phyloP scores from a whole-genome alignment of 1,284 basidiomycete genomes.

The Stereum hirsutum region DNA sequence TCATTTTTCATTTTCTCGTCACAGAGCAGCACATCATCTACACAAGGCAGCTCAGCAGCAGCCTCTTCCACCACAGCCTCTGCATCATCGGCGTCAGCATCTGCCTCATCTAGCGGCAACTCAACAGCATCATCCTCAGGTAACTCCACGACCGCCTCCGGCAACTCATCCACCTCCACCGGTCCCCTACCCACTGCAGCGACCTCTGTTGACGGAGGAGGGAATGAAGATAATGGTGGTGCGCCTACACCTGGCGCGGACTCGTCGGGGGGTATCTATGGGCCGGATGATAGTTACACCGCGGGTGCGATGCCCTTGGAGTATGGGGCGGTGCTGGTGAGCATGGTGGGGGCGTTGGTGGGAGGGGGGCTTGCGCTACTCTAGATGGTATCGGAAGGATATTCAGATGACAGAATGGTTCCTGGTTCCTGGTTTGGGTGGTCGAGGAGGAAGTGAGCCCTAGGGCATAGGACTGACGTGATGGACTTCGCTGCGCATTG shows the following conservation, averaged over 20 bases:
- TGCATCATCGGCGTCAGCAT: conserved; percentile 10
- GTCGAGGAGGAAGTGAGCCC: too few relatives aligned
- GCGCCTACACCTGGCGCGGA: conserved; percentile 38
- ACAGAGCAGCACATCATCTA: too few relatives aligned
- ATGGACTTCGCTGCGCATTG: too few relatives aligned
- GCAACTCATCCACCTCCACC: conserved; percentile 19
- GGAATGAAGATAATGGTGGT: conserved; percentile 35
- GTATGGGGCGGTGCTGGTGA: conserved; percentile 28
- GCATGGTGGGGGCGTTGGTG: conserved; percentile 30
- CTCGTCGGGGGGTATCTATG: conserved; percentile 32
- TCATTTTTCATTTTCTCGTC: too few relatives aligned
- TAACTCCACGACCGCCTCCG: conserved; percentile 14
- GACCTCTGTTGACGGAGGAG: conserved; percentile 40
- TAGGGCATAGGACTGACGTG: too few relatives aligned
- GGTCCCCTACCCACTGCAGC: conserved; percentile 47
- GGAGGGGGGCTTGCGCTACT: conserved; percentile 23
- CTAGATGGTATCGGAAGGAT: too few relatives aligned
- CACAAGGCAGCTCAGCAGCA: conserved; percentile 10
- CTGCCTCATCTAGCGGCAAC: conserved; percentile 15
- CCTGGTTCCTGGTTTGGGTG: conserved; percentile 23
- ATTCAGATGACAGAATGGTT: too few relatives aligned
- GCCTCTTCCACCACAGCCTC: conserved; percentile 11
- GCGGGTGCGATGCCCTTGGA: conserved; percentile 40
- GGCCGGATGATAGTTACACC: conserved; percentile 56
- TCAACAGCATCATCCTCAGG: conserved; percentile 7